Percentiles rank a stretch among this genome's conserved stretches.
Conservation (phyloP, 2,329 filamentous ascomycete species). For the Rachicladosporium sp. region DNA sequence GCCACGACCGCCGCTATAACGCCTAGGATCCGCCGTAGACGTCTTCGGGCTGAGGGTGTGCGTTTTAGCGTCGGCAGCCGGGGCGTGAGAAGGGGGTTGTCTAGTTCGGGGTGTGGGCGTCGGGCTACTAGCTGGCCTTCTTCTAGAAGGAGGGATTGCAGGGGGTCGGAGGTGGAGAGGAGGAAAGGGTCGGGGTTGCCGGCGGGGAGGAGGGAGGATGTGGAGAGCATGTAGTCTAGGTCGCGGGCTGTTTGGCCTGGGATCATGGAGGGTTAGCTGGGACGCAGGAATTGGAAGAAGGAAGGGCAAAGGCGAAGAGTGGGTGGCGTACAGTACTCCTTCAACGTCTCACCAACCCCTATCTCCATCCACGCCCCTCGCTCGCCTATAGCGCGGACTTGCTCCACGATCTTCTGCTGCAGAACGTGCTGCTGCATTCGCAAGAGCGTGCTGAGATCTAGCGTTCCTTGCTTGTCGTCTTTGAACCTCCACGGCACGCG, state of each 20-base stretch:
- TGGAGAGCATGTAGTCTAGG: conserved; percentile 11
- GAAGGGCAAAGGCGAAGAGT: not conserved
- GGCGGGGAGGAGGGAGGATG: conserved; percentile 1
- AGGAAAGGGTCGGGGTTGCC: conserved; percentile 11
- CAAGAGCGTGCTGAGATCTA: conserved; percentile 12
- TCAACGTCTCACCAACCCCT: conserved; percentile 12
- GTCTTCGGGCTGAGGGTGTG: not conserved
- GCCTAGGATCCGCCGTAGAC: conserved; percentile 1
- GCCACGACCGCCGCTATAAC: conserved; percentile 2
- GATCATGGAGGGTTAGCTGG: not conserved
- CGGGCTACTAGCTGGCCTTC: conserved; percentile 10
- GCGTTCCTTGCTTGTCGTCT: conserved; percentile 8
- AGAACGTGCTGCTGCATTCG: conserved; percentile 13
- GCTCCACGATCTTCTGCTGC: conserved; percentile 13
- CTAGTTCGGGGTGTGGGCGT: not conserved
- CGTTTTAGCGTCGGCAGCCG: conserved; percentile 1
- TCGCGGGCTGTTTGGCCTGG: conserved; percentile 11
- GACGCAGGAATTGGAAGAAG: not conserved
- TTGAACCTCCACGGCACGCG: conserved; percentile 8
- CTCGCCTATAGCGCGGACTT: conserved; percentile 12
- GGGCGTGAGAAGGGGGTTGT: not conserved
- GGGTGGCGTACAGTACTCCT: conserved; percentile 12
- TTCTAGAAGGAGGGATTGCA: conserved; percentile 12
- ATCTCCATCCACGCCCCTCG: conserved; percentile 14
- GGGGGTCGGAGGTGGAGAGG: conserved; percentile 9